phyloP scores from a whole-genome alignment of 345 rosid species.

The Dipteronia dyeriana region DNA sequence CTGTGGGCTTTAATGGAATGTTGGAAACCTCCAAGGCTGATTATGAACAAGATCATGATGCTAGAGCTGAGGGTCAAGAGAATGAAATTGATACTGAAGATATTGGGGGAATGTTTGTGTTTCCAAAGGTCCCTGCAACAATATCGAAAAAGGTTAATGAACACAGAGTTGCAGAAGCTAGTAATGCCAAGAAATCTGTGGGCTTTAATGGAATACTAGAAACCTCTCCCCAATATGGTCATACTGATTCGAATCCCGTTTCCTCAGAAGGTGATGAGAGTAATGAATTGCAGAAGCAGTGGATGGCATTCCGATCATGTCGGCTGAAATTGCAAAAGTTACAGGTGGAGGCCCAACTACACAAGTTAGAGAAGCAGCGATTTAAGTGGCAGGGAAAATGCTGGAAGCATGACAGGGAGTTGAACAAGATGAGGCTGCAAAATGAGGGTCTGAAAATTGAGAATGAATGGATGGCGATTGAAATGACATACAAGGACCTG shows the following conservation, averaged over 20 bases:
- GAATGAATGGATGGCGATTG: slow-evolving; percentile 19
- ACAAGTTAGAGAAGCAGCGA: slow-evolving; percentile 23
- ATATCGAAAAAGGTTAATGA: no score
- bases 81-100: slow-evolving; percentile 15
- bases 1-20: not conserved
- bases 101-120: no score
- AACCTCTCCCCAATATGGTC: not conserved
- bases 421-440: slow-evolving; percentile 31
- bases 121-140: not conserved
- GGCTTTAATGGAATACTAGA: not conserved
- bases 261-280: not conserved
- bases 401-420: slow-evolving; percentile 24
- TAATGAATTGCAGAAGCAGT: slow-evolving; percentile 4
- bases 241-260: not conserved
- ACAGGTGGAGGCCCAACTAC: slow-evolving; percentile 18
- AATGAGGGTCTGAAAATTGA: slow-evolving; percentile 30
- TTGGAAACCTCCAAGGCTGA: slow-evolving; percentile 1
- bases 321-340: slow-evolving; percentile 21
- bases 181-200: not conserved
- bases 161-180: not conserved
- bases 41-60: slow-evolving; percentile 13
- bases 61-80: not conserved
- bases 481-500: slow-evolving; percentile 19
- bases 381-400: slow-evolving; percentile 18
- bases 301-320: slow-evolving; percentile 10